Evolutionary conservation across 2,329 filamentous ascomycete genomes (phyloP).

Genomic region (Didymella glomerata): DNA sequence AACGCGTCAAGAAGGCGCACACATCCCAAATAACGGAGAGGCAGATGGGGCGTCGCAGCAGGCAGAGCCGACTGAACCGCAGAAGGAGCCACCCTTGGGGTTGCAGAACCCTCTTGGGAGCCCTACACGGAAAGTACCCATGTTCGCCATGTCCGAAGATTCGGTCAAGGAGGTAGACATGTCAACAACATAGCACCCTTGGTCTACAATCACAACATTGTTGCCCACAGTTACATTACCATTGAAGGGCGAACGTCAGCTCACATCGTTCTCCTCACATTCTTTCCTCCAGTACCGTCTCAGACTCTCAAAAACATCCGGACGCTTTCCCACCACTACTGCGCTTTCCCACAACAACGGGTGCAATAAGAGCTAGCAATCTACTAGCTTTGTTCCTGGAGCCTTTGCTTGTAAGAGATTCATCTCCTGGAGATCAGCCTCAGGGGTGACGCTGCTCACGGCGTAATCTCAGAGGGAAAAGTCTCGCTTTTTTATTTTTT

Average conservation of each 20-base stretch:
- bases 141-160: conserved; percentile 55
- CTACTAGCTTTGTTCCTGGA: too few species aligned
- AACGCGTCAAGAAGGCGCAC: conserved; percentile 36
- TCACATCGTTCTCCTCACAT: not conserved
- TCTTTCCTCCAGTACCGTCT: not conserved
- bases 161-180: conserved; percentile 53
- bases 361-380: too few species aligned
- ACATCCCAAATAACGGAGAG: conserved; percentile 25
- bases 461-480: too few species aligned
- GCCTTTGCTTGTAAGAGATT: too few species aligned
- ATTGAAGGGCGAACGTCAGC: not conserved
- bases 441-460: too few species aligned
- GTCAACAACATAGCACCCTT: conserved; percentile 28
- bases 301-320: too few species aligned
- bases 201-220: not conserved
- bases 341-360: too few species aligned
- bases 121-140: conserved; percentile 49
- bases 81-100: conserved; percentile 15
- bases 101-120: conserved; percentile 36
- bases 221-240: not conserved
- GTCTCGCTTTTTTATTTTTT: too few species aligned
- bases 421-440: too few species aligned
- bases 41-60: conserved; percentile 6
- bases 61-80: not conserved
- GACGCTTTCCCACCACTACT: too few species aligned